A percentile compares a stretch with the other conserved stretches of the same genome.
Evolutionary conservation across 2,329 filamentous ascomycete species (phyloP).

Genomic region (Pseudogymnoascus sp.): DNA sequence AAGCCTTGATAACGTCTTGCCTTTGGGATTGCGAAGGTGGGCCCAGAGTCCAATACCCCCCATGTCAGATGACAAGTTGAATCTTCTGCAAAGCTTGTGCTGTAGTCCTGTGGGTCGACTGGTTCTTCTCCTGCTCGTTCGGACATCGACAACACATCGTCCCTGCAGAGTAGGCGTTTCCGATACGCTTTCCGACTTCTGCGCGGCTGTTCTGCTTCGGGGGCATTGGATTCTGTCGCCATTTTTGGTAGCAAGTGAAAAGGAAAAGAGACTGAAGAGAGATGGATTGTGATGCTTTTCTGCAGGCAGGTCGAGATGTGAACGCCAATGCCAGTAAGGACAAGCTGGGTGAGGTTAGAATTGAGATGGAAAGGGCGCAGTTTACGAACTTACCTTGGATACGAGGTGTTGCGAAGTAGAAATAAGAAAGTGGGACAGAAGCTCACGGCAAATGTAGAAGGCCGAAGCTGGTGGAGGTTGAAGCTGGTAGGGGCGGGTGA

Average conservation of each 20-base stretch:
- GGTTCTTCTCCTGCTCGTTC: background rate
- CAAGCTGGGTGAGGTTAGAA: background rate
- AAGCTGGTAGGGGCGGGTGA: no score
- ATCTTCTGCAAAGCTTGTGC: background rate
- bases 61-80: background rate
- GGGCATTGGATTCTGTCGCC: background rate
- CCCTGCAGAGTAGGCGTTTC: background rate
- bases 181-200: background rate
- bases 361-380: background rate
- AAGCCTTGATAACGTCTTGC: background rate
- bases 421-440: background rate
- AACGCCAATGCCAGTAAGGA: background rate
- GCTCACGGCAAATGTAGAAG: background rate
- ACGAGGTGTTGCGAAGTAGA: background rate
- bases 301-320: background rate
- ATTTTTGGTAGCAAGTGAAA: background rate
- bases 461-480: no score
- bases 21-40: background rate
- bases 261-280: background rate
- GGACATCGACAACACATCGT: background rate
- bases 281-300: background rate
- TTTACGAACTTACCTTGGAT: background rate
- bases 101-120: background rate
- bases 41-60: background rate
- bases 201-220: background rate